These are phyloP conservation scores for Erysimum cheiri DNA, from an alignment of 441 rosid genomes.

Conservation along the genomic window DNA sequence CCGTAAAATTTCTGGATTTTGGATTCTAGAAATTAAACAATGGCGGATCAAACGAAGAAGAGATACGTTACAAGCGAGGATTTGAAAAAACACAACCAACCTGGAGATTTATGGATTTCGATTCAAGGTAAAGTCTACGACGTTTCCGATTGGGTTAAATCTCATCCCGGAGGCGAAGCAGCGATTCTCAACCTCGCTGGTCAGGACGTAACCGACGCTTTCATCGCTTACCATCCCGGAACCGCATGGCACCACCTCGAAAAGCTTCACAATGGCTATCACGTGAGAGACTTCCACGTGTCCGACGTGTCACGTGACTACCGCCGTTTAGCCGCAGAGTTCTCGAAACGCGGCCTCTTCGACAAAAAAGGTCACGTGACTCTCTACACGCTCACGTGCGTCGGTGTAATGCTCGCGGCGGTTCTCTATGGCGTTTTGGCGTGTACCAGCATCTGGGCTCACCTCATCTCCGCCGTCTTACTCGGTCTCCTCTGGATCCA, in stretches of 20 bases:
- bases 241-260: constrained; percentile 81
- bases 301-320: constrained; percentile 83
- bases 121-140: constrained; percentile 89
- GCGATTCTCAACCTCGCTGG: constrained; percentile 78
- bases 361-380: constrained; percentile 77
- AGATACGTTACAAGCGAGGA: constrained; percentile 68
- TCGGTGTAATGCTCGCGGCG: constrained; percentile 52
- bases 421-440: constrained; percentile 73
- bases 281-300: constrained; percentile 62
- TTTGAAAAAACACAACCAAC: constrained; percentile 60
- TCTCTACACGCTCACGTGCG: constrained; percentile 47
- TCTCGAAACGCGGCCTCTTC: constrained; percentile 65
- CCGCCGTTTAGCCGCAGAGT: constrained; percentile 61
- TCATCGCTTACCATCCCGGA: constrained; percentile 90
- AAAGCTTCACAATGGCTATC: constrained; percentile 64
- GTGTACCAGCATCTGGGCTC: constrained; percentile 63
- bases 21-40: constrained; percentile 18
- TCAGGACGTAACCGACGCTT: constrained; percentile 92
- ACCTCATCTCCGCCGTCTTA: constrained; percentile 59
- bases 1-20: constrained; percentile 27
- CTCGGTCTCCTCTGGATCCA: constrained; percentile 88
- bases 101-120: constrained; percentile 90
- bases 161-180: constrained; percentile 79
- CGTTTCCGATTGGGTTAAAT: constrained; percentile 72
- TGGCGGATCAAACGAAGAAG: constrained; percentile 46